Conservation (phyloP, 2,329 filamentous ascomycete genomes). For the Torrubiellomyces zombiae region DNA sequence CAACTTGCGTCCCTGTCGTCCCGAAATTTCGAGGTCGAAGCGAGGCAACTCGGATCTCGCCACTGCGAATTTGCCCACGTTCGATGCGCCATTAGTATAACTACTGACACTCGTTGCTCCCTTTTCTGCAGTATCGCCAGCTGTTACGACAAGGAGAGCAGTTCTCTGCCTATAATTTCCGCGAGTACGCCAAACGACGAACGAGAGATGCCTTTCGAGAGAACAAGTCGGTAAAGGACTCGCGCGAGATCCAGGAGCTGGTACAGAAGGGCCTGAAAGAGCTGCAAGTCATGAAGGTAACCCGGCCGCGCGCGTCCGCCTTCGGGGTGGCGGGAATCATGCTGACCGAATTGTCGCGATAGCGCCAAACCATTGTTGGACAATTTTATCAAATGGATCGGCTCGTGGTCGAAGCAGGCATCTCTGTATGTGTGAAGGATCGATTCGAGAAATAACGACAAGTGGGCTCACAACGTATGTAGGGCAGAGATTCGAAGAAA, state of each 20-base stretch:
- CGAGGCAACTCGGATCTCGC: too few species aligned
- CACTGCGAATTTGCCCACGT: too few species aligned
- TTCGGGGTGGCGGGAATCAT: slow-evolving; percentile 1
- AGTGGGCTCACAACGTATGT: slow-evolving; percentile 6
- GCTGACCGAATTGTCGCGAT: slow-evolving; percentile 4
- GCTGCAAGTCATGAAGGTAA: slow-evolving; percentile 78
- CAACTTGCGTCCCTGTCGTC: too few species aligned
- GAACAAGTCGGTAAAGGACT: slow-evolving; percentile 55
- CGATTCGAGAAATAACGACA: neutral
- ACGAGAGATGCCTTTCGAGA: slow-evolving; percentile 85
- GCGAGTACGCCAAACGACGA: slow-evolving; percentile 85
- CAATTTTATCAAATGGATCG: slow-evolving; percentile 87
- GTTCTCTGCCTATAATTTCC: slow-evolving; percentile 92
- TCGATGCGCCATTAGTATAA: too few species aligned
- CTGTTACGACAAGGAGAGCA: slow-evolving; percentile 72
- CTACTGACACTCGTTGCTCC: slow-evolving; percentile 1
- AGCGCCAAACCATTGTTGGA: slow-evolving; percentile 91
- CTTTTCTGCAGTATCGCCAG: slow-evolving; percentile 61
- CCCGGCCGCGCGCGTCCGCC: slow-evolving; percentile 4
- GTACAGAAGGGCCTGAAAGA: slow-evolving; percentile 79
- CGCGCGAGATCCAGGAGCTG: slow-evolving; percentile 66
- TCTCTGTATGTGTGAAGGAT: slow-evolving; percentile 37
- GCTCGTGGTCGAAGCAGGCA: slow-evolving; percentile 80
- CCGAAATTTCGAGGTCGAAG: too few species aligned
- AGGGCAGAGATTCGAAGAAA: slow-evolving; percentile 56